Evolutionary conservation across 192 early-diverging fungal species (phyloP), one percentile per base, ranked within the genome.

Genomic region (Podila minutissima): DNA sequence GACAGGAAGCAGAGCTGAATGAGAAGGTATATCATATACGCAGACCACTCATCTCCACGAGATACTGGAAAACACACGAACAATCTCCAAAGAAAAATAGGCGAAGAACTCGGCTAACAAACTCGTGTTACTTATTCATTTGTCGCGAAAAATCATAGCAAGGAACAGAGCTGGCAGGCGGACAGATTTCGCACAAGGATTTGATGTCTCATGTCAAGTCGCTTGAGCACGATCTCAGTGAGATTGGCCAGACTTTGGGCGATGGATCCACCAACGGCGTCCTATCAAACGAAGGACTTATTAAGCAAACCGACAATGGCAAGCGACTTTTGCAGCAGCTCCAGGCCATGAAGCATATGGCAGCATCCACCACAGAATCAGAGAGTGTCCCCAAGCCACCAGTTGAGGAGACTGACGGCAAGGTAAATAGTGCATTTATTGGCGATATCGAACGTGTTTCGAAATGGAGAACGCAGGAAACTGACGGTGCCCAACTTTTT

Each of bases 1-100:
- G 77, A 22, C 87, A 90, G 63, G 92, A 94, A 72, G 64, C 95
- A 32, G 86, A 89, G 17, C 48, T 81, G 71, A 90, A 87, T 59
- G 78, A 78, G 6, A 74, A 87, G 86, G 87, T 87, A 85, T 50
- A 35, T 37, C 58, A 38, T 19, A 10, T 0, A 58, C 41, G 41
- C 15, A 46, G 13, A 46, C 15, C 41, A 46, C 41, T 17, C 41
- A 46, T 46, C 15, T 46, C 41, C 15, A 4, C 8, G 41, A 37
- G 41, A 46, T 46, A 46, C 41, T 46, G 15, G 41, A 17, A 37
- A 3, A 46, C 13, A 46, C 38, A 17, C 15, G 15, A 41, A 46
- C 41, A 46, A 46, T 46, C 41, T 17, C 35, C 35, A 37, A 11
- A 10, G 7, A 12, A 2, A 46, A 46, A 17, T 46, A 46, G 41